These are phyloP conservation scores for Apiospora arundinis DNA, from an alignment of 2,329 filamentous ascomycete species.

Conservation along the genomic window DNA sequence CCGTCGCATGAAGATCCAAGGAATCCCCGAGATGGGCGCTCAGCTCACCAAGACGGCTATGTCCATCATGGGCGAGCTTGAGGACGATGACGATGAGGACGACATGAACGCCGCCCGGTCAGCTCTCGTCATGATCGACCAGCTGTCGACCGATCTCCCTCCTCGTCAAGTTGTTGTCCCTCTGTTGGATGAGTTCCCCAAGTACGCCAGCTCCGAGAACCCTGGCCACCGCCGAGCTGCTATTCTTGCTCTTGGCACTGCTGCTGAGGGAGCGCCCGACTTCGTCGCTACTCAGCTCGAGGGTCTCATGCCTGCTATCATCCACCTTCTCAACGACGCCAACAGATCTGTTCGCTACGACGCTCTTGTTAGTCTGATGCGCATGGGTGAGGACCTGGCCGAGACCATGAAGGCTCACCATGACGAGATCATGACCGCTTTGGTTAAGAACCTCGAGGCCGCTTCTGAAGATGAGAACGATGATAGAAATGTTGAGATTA, in stretches of 20 bases:
- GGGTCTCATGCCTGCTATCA: constrained; percentile 82
- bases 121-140: constrained; percentile 86
- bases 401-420: constrained; percentile 90
- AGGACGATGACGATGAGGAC: constrained; percentile 76
- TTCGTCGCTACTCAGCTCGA: constrained; percentile 94
- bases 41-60: constrained; percentile 87
- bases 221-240: constrained; percentile 86
- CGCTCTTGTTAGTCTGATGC: constrained; percentile 84
- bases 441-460: constrained; percentile 88
- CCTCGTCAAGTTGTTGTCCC: constrained; percentile 95
- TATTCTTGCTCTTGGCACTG: constrained; percentile 90
- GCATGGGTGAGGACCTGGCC: constrained; percentile 90
- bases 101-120: constrained; percentile 85
- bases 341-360: constrained; percentile 86
- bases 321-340: constrained; percentile 83
- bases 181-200: constrained; percentile 83
- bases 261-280: constrained; percentile 94
- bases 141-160: constrained; percentile 85
- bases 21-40: constrained; percentile 81
- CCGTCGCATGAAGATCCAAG: constrained; percentile 94
- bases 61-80: constrained; percentile 88
- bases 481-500: constrained; percentile 82
- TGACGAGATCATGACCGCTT: constrained; percentile 79
- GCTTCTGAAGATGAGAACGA: constrained; percentile 72
- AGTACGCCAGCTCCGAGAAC: constrained; percentile 77